Base-by-base conservation (phyloP, 352 stramenopile genomes). In the Poterioochromonas sp. region DNA sequence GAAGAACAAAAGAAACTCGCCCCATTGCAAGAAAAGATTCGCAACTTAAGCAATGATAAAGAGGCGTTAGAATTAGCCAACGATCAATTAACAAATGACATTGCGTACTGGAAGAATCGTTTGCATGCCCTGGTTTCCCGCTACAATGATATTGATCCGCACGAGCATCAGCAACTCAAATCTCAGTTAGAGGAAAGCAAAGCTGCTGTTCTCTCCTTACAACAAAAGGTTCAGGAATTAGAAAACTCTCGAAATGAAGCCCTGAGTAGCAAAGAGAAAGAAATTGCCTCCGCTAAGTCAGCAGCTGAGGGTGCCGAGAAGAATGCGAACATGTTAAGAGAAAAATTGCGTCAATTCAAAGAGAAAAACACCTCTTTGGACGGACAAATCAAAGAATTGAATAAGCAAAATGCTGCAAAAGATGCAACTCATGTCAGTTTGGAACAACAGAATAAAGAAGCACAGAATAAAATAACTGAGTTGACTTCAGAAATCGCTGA, bases 61-160 rank as follows among this genome's bases (percentile, higher is more conserved):
- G 58, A 41, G 0, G 60, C 79, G 1, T 34, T 79, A 12, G 76
- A 82, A 76, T 40, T n/a, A 26, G 62, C 71, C 18, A 82, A 81
- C 49, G 76, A 39, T 41, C 51, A 63, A 15, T 73, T 82, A 12
- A 77, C 77, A 26, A 78, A 77, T 22, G 79, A 82, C 47, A 37
- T 76, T 29, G 26, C 29, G 1, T 65, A 70, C 22, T 76, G 65
- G 54, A 62, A 39, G 26, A 39, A 71, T 41, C 79, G 76, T 26
- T 70, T 80, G 51, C 68, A 81, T 22, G 11, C 32, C 2, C 60
- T 82, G 0, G 49, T 82, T 47, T 49, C 68, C 22, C 35, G 76
- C n/a, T 82, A 74, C 32, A 76, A 82, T 76, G 77, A 82, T 54
- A 53, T 82, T n/a, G 79, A 82, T 54, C 76, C 79, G 0, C 62